These are phyloP conservation scores for Phytophthora tubulina DNA, from an alignment of 352 stramenopile genomes.

Conservation along the genomic window DNA sequence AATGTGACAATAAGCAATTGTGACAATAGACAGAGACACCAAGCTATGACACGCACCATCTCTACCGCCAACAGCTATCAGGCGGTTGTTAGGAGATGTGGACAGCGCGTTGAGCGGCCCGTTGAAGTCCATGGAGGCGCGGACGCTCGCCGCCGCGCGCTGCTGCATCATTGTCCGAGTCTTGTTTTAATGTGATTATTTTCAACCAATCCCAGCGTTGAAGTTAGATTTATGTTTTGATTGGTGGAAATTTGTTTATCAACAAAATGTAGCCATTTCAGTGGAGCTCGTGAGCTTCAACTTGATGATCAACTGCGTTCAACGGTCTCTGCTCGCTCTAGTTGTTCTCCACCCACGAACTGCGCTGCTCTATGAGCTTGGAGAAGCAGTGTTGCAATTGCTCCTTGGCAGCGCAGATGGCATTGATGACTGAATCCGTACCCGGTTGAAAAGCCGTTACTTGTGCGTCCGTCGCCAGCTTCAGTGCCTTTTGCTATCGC, in stretches of 20 bases:
- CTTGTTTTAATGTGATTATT: not conserved
- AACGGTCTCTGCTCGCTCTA: conserved; percentile 5
- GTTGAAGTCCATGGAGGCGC: conserved; percentile 89
- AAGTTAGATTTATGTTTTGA: not conserved
- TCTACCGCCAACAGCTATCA: conserved; percentile 86
- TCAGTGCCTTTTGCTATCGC: too few species aligned
- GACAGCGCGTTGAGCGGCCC: conserved; percentile 86
- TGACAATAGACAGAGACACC: not conserved
- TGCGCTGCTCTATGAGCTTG: not conserved
- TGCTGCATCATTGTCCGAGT: conserved; percentile 32
- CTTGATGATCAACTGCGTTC: not conserved
- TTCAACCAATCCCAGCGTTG: conserved; percentile 33
- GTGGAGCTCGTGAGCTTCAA: not conserved
- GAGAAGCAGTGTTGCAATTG: conserved; percentile 5
- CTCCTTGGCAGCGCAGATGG: not conserved
- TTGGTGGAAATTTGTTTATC: conserved; percentile 23
- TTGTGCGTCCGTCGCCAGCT: not conserved
- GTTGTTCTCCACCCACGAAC: conserved; percentile 9
- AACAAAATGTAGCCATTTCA: conserved; percentile 14
- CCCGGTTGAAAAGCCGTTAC: conserved; percentile 26
- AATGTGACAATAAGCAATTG: conserved; percentile 6
- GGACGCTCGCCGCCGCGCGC: conserved; percentile 62
- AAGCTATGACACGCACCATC: conserved; percentile 56
- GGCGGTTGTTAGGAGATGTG: conserved; percentile 82
- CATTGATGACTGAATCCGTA: conserved; percentile 9